Evolutionary conservation across 257 asterid genomes (phyloP), one percentile per base, ranked within the genome.

Genomic region (Paulownia fortunei): DNA sequence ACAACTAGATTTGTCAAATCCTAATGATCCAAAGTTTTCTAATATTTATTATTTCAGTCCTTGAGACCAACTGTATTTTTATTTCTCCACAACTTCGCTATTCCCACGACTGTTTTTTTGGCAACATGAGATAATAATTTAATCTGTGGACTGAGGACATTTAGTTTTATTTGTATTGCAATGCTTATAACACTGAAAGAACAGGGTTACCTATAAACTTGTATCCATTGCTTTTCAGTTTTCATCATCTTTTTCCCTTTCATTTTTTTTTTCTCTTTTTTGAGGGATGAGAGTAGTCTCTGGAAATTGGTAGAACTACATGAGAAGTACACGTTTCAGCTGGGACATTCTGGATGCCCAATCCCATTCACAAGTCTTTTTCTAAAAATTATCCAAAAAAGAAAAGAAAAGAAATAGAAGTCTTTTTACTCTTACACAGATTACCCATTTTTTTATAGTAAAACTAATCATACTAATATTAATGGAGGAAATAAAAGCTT

Each of bases 401-500:
- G 15, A 63, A 15, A 21, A 59, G 1, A 63, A 63, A 63, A 32
- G 0, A 36, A 60, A 63, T 36, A 32, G 0, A 36, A 60, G 36
- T 6, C 4, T 32, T 24, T 61, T 26, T 54, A 46, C 34, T 60
- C 42, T 6, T 15, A 11, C 36, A n/a, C 36, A 18, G 37, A 34
- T 34, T 64, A 5, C 5, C 52, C 1, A n/a, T 18, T 64, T 19
- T 19, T 5, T 3, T 30, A 4, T 7, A 39, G 4, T 8, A 19
- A 1, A 8, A 41, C 8, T 39, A 8, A 63, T 10, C 19, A 51
- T 23, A 26, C 15, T 56, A 70, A 70, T 27, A 70, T 64, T 39
- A 61, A 51, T 81, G 83, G 84, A 6, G 66, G 79, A 62, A 26
- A 79, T 12, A 16, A 62, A 42, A 79, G 74, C 76, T 65, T 65